Conservation (phyloP, 768 basidiomycete genomes). For the Steccherinum ochraceum region DNA sequence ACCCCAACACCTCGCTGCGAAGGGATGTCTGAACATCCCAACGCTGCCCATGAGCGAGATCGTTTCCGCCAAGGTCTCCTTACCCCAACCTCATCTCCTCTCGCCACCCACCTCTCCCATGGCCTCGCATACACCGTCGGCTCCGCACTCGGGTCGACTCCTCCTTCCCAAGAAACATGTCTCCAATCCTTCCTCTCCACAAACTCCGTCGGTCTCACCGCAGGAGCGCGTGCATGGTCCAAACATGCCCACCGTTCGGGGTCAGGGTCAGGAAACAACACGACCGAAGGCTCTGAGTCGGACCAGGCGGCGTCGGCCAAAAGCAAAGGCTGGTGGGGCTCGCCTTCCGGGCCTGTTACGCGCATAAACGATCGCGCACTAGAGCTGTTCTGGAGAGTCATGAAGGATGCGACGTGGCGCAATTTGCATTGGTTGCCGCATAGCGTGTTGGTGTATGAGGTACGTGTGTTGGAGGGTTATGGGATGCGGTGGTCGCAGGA, state of each 20-base stretch:
- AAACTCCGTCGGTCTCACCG: conserved; percentile 46
- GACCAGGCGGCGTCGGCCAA: conserved; percentile 10
- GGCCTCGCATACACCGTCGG: conserved; percentile 56
- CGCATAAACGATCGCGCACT: conserved; percentile 48
- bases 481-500: conserved; percentile 65
- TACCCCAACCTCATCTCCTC: conserved; percentile 14
- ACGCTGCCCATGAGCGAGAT: not conserved
- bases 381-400: conserved; percentile 45
- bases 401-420: conserved; percentile 48
- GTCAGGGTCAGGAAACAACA: no score
- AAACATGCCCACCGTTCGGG: conserved; percentile 50
- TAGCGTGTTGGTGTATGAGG: conserved; percentile 55
- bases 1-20: conserved; percentile 1
- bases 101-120: conserved; percentile 39
- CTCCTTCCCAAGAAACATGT: conserved; percentile 45
- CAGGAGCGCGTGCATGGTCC: conserved; percentile 60
- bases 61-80: not conserved
- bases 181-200: conserved; percentile 43
- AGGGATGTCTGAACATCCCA: not conserved
- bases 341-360: conserved; percentile 44
- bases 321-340: conserved; percentile 42
- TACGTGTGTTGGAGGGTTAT: conserved; percentile 52
- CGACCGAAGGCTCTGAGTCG: not conserved
- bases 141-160: conserved; percentile 47
- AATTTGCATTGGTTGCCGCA: conserved; percentile 67